These are phyloP conservation scores for Crotalaria pallida DNA, from an alignment of 306 rosid genomes.

Conservation along the genomic window DNA sequence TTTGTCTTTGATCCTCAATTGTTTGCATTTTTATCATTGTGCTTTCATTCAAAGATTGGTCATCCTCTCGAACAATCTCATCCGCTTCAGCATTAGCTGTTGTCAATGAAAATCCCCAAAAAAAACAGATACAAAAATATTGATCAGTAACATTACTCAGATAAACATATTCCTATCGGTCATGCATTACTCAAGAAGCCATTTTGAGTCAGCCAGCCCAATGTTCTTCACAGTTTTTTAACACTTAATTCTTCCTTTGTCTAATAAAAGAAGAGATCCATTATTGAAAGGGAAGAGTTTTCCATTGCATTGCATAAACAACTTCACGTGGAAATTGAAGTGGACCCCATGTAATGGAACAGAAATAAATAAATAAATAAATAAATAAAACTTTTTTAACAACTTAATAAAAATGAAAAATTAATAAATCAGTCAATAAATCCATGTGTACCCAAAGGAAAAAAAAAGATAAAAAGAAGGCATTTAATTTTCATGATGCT, in stretches of 20 bases:
- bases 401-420: conserved; percentile 7
- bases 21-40: conserved; percentile 53
- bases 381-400: background rate
- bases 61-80: conserved; percentile 33
- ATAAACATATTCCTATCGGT: background rate
- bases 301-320: conserved; percentile 7
- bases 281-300: background rate
- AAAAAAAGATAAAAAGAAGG: background rate
- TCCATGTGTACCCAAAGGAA: background rate
- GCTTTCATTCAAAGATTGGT: conserved; percentile 28
- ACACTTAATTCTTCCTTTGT: background rate
- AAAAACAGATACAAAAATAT: background rate
- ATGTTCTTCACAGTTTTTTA: conserved; percentile 10
- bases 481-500: background rate
- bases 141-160: background rate
- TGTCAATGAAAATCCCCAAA: conserved; percentile 14
- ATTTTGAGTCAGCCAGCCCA: conserved; percentile 10
- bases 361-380: conserved; percentile 17
- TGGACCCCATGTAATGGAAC: conserved; percentile 24
- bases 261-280: background rate
- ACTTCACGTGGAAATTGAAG: conserved; percentile 17
- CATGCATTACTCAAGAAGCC: conserved; percentile 22
- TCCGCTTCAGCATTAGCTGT: conserved; percentile 47
- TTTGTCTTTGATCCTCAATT: conserved; percentile 54
- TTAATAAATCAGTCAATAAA: background rate